phyloP scores from a whole-genome alignment of 2,329 filamentous ascomycete genomes.

The Neonectria coccinea region DNA sequence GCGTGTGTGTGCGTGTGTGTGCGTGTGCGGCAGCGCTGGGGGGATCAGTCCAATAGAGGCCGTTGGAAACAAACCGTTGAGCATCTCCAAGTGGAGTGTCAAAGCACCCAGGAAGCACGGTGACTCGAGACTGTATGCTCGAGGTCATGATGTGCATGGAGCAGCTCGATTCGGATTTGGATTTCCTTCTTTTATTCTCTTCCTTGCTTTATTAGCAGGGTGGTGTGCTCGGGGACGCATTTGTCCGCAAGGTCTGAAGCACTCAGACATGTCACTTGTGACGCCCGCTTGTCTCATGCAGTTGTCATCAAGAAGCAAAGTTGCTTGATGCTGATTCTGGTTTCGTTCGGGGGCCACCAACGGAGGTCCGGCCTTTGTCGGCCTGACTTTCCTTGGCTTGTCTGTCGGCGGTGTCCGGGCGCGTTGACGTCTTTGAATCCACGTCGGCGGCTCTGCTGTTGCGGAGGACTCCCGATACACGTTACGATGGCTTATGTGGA shows the following conservation, averaged over 20 bases:
- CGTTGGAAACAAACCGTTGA: conserved; percentile 23
- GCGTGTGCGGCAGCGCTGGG: conserved; percentile 27
- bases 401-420: conserved; percentile 25
- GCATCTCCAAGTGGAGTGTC: conserved; percentile 30
- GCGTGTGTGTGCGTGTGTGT: conserved; percentile 22
- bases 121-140: conserved; percentile 14
- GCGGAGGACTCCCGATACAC: conserved; percentile 9
- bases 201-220: conserved; percentile 6
- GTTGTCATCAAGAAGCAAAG: conserved; percentile 20
- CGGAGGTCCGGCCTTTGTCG: background rate
- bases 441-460: conserved; percentile 27
- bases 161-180: conserved; percentile 4
- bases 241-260: conserved; percentile 5
- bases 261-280: conserved; percentile 23
- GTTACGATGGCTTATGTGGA: conserved; percentile 20
- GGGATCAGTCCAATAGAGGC: conserved; percentile 29
- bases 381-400: background rate
- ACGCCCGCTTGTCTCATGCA: conserved; percentile 17
- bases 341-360: background rate
- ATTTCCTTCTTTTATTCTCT: conserved; percentile 5
- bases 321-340: conserved; percentile 1
- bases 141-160: conserved; percentile 20
- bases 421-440: conserved; percentile 3
- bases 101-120: conserved; percentile 27
- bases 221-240: conserved; percentile 3